Base-by-base conservation (phyloP, 345 rosid species). In the Combretum micranthum region DNA sequence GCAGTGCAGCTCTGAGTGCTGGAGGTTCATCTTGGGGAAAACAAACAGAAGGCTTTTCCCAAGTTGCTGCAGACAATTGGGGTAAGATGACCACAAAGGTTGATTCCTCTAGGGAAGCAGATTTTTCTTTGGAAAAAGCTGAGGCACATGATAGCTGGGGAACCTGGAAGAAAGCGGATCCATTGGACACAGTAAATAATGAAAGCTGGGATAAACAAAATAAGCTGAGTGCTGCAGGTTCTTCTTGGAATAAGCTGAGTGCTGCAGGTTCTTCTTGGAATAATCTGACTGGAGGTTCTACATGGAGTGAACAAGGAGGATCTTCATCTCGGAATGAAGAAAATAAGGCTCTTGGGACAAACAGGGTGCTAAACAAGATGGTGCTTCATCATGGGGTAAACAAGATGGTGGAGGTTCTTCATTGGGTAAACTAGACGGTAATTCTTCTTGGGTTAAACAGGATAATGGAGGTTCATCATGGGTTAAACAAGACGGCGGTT, bases 401-500 rank as follows among this genome's bases (percentile, higher is more conserved):
- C 42, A 20, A 39, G 56, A 42, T 20, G 47, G 20, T 21, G 45
- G n/a, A n/a, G n/a, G 47, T 23, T 45, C 58, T 19, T 32, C 26
- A 16, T 61, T 22, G 50, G 53, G 44, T 26, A 52, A 61, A 21
- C 48, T 44, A 20, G 32, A 52, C 12, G 63, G 57, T 32, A 20
- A 42, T 23, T 45, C 73, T 26, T 39, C 69, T 7, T 61, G 69
- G 71, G 52, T 19, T n/a, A 71, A 69, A 58, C 59, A 59, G 49
- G 72, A 47, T 23, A 58, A 51, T 2, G 72, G 62, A 5, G 44
- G 55, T 22, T 52, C 72, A 0, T 59, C 64, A 43, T 23, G n/a
- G 37, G 44, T 39, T 50, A 22, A 57, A 64, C 25, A 43, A 54
- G 50, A 56, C 54, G 53, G 47, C 12, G 26, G 52, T 43, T 3